Evolutionary conservation across 306 rosid genomes (phyloP), one percentile per base, ranked within the genome.

Genomic region (Corylus americana): DNA sequence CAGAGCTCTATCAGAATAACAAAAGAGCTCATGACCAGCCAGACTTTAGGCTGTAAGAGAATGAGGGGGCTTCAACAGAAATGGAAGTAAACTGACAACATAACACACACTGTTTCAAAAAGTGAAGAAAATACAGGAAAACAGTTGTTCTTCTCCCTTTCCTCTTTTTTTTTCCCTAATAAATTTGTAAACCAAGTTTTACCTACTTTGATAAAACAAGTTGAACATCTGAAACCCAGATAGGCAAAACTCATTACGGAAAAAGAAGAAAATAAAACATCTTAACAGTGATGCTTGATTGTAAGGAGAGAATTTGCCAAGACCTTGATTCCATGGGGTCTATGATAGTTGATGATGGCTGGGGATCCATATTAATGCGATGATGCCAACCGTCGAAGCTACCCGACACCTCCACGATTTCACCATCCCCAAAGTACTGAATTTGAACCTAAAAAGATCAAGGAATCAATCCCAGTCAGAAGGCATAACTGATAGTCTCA

Each of bases 361-460:
- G 86, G 62, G 83, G 91, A 83, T 95, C 98, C 97, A 95, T 73
- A 85, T 79, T 83, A 74, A 95, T 87, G 79, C 71, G 77, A 58
- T 91, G 92, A 85, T 92, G 96, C 98, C 98, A 95, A 78, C 98
- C 98, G 62, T 91, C 91, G 91, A 92, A 95, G 89, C 98, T 92
- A 74, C 98, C 98, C 3, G 97, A 84, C 74, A 95, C 91, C 88
- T 95, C 98, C 77, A 95, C 98, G 71, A 66, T 82, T 77, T 89
- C 92, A 80, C 90, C 98, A 49, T 91, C 92, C 22, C 97, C 88
- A 54, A 61, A 55, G 74, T 87, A 95, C 39, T 89, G 91, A 76
- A 95, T 68, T 81, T 82, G 77, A 80, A 93, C 94, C 98, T 95
- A 88, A 73, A 77, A 86, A 81, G 79, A 80, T 54, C 59, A 74